A percentile compares a stretch with the other conserved stretches of the same genome.
Conservation (phyloP, 371 early-diverging fungal species). For the Circinella minor region DNA sequence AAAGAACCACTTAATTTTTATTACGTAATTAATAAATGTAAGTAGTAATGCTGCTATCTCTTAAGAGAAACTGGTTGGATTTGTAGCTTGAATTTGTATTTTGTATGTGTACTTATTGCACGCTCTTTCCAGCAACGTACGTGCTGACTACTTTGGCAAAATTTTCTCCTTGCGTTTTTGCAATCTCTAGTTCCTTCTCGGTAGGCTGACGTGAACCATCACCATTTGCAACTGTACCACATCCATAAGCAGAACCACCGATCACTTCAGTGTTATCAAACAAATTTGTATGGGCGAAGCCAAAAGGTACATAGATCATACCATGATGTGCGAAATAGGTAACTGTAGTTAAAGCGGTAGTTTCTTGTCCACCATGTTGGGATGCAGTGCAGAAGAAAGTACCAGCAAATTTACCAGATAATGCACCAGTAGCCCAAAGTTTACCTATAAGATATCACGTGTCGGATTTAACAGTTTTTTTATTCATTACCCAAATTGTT, state of each 20-base stretch:
- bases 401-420: conserved; percentile 70
- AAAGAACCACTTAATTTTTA: too few relatives aligned
- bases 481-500: too few relatives aligned
- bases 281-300: conserved; percentile 56
- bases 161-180: conserved; percentile 47
- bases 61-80: too few relatives aligned
- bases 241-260: conserved; percentile 82
- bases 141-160: conserved; percentile 28
- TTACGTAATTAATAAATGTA: too few relatives aligned
- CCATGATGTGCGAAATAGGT: conserved; percentile 85
- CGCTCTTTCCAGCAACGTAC: conserved; percentile 13
- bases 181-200: conserved; percentile 69
- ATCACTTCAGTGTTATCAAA: conserved; percentile 57
- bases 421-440: conserved; percentile 72
- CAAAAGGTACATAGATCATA: conserved; percentile 79
- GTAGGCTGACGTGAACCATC: conserved; percentile 57
- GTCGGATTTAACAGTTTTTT: background rate
- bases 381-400: conserved; percentile 71
- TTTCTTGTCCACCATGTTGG: conserved; percentile 81
- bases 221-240: conserved; percentile 47
- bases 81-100: too few relatives aligned
- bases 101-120: too few relatives aligned
- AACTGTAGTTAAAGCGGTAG: conserved; percentile 71
- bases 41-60: too few relatives aligned
- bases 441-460: conserved; percentile 55